Base-by-base conservation (phyloP, 1,284 basidiomycete genomes). In the Irpex lacteus region DNA sequence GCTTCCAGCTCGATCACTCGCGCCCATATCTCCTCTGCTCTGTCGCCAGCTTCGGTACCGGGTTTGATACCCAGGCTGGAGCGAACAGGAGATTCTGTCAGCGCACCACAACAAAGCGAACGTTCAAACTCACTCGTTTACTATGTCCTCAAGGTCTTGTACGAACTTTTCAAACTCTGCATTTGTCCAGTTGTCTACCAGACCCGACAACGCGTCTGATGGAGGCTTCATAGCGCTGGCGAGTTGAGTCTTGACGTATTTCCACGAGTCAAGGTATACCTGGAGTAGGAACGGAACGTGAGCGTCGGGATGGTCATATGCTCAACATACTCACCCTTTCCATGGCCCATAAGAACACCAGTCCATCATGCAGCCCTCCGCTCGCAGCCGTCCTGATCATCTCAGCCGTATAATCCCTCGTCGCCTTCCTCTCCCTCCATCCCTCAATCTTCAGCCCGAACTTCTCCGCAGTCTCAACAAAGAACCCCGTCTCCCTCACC, bases 261-360 rank as follows among this genome's bases (percentile, higher is more conserved):
- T 78, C 90, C 90, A 92, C 4, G 88, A 83, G 61, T 89, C 85
- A 18, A 90, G 77, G 71, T 92, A 91, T 13, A 77, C 71, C 78
- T 80, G 50, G 82, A 50, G 32, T n/a, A 4, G n/a, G 11, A 5
- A 62, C 32, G 4, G 3, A 0, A 2, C 32, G 4, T 32, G 4
- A 32, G 32, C 32, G 3, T 5, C 3, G 32, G 32, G 32, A 32
- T 2, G 54, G 50, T 49, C 53, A 52, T 34, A 7, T 38, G 5
- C 40, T 2, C 1, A 4, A 21, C 5, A 66, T 18, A 68, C 76
- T 59, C 64, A 88, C 88, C 76, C 84, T 82, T 73, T 92, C 90
- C 90, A 92, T 92, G 1, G 88, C 88, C 89, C 90, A 92, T 15
- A 93, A 73, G 66, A 91, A 87, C 4, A 91, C 78, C 18, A 92